phyloP scores from a whole-genome alignment of 768 basidiomycete species.

The Pleurotus sapidus region DNA sequence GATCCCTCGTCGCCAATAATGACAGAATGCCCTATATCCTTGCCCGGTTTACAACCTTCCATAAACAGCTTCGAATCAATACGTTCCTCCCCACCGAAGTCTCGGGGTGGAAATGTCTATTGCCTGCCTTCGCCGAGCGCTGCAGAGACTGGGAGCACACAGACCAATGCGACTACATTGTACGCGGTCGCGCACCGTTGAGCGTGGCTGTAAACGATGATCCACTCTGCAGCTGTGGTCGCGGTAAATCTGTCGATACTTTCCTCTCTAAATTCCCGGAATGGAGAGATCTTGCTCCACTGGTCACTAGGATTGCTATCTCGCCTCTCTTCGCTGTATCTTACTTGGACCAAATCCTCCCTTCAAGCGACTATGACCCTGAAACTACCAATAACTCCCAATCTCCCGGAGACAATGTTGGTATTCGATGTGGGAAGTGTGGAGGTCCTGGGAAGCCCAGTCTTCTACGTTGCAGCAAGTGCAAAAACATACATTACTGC shows the following conservation, averaged over 20 bases:
- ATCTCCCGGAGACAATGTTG: background rate
- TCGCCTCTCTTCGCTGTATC: slow-evolving; percentile 52
- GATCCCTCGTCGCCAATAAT: slow-evolving; percentile 9
- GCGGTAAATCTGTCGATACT: slow-evolving; percentile 39
- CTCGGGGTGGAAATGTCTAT: slow-evolving; percentile 45
- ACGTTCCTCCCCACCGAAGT: slow-evolving; percentile 29
- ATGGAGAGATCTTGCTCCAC: slow-evolving; percentile 40
- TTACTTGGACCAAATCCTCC: slow-evolving; percentile 38
- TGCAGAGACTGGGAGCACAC: slow-evolving; percentile 52
- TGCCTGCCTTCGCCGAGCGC: slow-evolving; percentile 49
- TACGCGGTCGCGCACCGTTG: slow-evolving; percentile 11
- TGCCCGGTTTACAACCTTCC: background rate
- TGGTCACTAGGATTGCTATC: slow-evolving; percentile 47
- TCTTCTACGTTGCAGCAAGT: slow-evolving; percentile 22
- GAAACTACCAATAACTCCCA: background rate
- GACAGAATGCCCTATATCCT: background rate
- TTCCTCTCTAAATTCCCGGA: slow-evolving; percentile 23
- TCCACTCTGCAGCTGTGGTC: slow-evolving; percentile 54
- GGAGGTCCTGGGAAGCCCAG: slow-evolving; percentile 25
- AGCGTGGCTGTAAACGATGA: slow-evolving; percentile 28
- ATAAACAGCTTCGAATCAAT: background rate
- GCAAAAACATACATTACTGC: slow-evolving; percentile 29
- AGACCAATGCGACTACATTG: slow-evolving; percentile 43
- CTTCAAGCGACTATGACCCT: background rate
- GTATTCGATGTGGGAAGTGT: slow-evolving; percentile 24